Evolutionary conservation across 164 flowering plant genomes (phyloP), one percentile per base, ranked within the genome.

Genomic region (Stephania japonica): DNA sequence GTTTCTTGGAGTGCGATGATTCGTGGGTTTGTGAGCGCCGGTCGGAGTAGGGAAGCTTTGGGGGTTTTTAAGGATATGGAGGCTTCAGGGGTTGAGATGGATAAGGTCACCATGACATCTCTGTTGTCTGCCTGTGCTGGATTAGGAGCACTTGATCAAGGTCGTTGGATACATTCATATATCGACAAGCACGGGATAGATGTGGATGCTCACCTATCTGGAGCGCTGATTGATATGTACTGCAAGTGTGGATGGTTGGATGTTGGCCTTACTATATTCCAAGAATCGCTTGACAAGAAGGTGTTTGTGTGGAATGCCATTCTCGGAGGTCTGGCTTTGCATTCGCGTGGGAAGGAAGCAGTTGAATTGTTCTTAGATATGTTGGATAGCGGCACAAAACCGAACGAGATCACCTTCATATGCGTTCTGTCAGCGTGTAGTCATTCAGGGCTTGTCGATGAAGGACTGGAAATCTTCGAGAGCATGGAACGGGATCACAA

Each of bases 1-100:
- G 73, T 79, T 26, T 76, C 74, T 32, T 79, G 81, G 77, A 79
- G 73, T 68, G 72, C 72, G 12, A 70, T 76, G 72, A 76, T 76
- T 61, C 61, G 71, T 59, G 81, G 75, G 16, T 76, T 25, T 47
- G 70, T 65, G 13, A 70, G 26, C 26, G 42, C 23, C 12, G 77
- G 77, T 26, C 38, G 56, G 1, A 65, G 38, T 44, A 73, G 42
- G 69, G 77, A 72, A 18, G 72, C 75, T 1, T 13, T 62, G 72
- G 67, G 26, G 27, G 64, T 76, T 24, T 79, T 70, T 69, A 62
- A 70, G 7, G 68, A 70, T 6, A 76, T 76, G 81, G 76, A 70
- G 56, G 65, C 44, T 66, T 62, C 65, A 1, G 62, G 63, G 2
- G 61, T 79, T 70, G 42, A 64, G 38, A 71, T 69, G 10, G 76